Percentiles rank a stretch among this genome's conserved stretches.
phyloP scores from a whole-genome alignment of 352 stramenopile species.

The Phytophthora podocarpi region DNA sequence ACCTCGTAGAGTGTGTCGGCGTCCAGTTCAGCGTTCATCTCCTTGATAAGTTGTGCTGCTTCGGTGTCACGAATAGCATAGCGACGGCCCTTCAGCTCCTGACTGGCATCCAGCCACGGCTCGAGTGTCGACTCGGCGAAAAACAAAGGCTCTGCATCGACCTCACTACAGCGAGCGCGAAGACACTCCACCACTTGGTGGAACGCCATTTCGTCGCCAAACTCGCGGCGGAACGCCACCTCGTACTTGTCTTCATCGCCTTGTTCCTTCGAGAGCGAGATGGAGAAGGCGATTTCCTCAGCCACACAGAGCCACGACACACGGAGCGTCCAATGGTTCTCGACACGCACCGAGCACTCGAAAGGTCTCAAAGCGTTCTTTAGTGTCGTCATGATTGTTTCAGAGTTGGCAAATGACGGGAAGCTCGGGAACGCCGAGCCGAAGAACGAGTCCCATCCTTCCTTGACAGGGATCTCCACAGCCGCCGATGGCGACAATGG shows the following conservation, averaged over 20 bases:
- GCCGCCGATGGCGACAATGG: constrained; percentile 56
- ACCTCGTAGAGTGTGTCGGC: constrained; percentile 67
- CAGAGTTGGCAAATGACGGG: constrained; percentile 39
- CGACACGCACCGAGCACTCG: constrained; percentile 43
- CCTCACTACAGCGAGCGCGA: constrained; percentile 52
- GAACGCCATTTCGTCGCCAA: constrained; percentile 65
- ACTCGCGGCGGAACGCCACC: constrained; percentile 59
- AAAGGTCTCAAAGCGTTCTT: constrained; percentile 48
- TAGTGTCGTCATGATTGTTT: constrained; percentile 59
- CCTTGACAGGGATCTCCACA: constrained; percentile 61
- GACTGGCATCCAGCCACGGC: constrained; percentile 58
- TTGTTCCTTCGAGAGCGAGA: constrained; percentile 55
- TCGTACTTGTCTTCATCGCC: constrained; percentile 40
- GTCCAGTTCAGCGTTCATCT: constrained; percentile 68
- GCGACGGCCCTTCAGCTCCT: constrained; percentile 53
- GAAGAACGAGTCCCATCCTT: constrained; percentile 44
- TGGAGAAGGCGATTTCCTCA: constrained; percentile 65
- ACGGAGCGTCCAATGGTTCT: constrained; percentile 49
- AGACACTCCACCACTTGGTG: constrained; percentile 57
- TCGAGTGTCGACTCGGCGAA: constrained; percentile 57
- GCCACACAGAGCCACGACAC: constrained; percentile 68
- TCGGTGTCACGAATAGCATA: constrained; percentile 63
- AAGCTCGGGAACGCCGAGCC: constrained; percentile 61
- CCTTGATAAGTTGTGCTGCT: constrained; percentile 51
- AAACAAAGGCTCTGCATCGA: constrained; percentile 65